Base-by-base conservation (phyloP, 148 eudicot genomes). In the Vaccinium corymbosum region DNA sequence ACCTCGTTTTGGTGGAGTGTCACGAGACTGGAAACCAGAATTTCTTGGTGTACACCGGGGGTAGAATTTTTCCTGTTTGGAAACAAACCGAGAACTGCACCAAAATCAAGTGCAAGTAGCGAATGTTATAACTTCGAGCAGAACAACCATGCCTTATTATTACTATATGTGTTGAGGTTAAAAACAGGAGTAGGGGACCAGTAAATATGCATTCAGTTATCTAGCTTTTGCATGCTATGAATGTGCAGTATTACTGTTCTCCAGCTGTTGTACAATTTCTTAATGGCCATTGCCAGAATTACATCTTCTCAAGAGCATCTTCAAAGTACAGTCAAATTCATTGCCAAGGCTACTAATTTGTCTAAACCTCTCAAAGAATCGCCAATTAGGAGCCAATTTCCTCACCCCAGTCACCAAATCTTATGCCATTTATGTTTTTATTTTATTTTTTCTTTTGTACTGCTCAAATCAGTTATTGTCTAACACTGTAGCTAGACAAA, bases 1-100 rank as follows among this genome's bases (percentile, higher is more conserved):
- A 94, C 99, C 99, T 97, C 99, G 90, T 80, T 97, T 92, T 17
- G 99, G 99, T 35, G 99, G 99, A 15, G 98, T 94, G 79, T 97
- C 99, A 74, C 99, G 99, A 64, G 94, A 93, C 86, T 97, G 97
- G 19, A 97, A 98, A 55, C 98, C 99, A 71, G 93, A 89, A 88
- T 86, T 91, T 79, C 94, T 93, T 0, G 94, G 94, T 16, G 90
- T 88, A 83, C 99, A 97, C 14, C 97, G 93, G 17, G 95, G 89
- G 85, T 86, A 91, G 85, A 88, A 91, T 42, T 87, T 91, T 32
- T 87, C 90, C 83, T 93, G 90, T 56, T 17, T 97, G 79, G 93
- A 90, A 80, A 80, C 86, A 85, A 89, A 85, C 64, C 93, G 89
- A 78, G 90, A 90, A 82, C 99, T 96, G 93, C 85, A 89, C 50